Base-by-base conservation (phyloP, 768 basidiomycete species). In the Mycena polygramma region DNA sequence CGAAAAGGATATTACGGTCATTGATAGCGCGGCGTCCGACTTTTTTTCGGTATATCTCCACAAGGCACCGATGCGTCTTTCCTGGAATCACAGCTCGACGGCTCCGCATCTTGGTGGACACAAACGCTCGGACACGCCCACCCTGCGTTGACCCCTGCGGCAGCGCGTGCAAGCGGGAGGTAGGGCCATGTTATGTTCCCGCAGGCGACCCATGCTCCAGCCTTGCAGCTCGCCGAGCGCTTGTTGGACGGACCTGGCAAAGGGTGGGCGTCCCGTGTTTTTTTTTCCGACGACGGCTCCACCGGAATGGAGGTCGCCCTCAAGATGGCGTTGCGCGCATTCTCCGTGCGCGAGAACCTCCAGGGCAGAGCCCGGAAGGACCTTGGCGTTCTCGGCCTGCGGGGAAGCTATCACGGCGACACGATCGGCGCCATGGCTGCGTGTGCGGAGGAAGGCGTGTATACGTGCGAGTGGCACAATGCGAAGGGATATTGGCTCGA, bases 151-250 rank as follows among this genome's bases (percentile, higher is more conserved):
- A 91, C 94, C 0, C 84, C 97, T 51, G 95, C 97, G 10, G 97
- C 95, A 0, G 96, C 97, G 2, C 85, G 87, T 41, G 96, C 96
- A 9, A 92, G 95, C 20, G 97, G 97, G 10, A 88, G 97, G 4
- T 99, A 98, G 75, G 97, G 97, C 0, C 97, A 99, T 79, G 96
- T 99, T 74, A 95, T 99, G 85, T 98, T 96, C 79, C 97, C 97
- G 11, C 90, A 92, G 72, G 93, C 94, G 3, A 91, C 91, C 0
- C 94, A 98, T 77, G 85, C 88, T 4, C 97, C 97, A 11, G 97
- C 97, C 0, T 84, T 99, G 4, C 81, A 87, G 39, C 88, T 99
- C 24, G 91, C 95, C 1, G 97, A 98, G 77, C 87, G 88, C 22
- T 84, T 98, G 24, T 80, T 97, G 20, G 77, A 87, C 30, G 94